Conservation (phyloP, 2,329 filamentous ascomycete genomes). For the Clonostachys byssicola region DNA sequence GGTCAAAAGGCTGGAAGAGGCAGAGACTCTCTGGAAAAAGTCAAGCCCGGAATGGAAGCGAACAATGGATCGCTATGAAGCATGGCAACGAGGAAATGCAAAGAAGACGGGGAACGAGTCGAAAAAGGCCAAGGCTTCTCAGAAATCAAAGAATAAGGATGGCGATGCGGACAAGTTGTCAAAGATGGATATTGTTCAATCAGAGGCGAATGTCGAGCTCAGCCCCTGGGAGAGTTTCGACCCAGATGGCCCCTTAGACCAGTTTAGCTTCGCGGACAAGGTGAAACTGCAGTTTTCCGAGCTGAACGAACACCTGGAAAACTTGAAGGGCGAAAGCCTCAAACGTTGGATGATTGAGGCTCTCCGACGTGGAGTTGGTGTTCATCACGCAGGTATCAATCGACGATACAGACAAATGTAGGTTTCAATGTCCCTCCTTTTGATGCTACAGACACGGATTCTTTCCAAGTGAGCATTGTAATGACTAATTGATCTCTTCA, state of each 20-base stretch:
- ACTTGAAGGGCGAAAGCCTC: constrained; percentile 41
- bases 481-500: background rate
- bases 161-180: constrained; percentile 32
- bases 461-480: no score
- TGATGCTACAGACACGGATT: background rate
- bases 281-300: constrained; percentile 55
- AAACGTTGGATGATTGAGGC: constrained; percentile 50
- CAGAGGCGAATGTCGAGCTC: constrained; percentile 48
- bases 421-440: constrained; percentile 18
- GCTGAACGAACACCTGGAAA: constrained; percentile 46
- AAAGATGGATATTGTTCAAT: constrained; percentile 52
- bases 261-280: constrained; percentile 63
- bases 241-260: constrained; percentile 56
- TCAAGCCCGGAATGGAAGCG: constrained; percentile 55
- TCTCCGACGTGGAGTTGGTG: constrained; percentile 64
- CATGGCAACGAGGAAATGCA: constrained; percentile 51
- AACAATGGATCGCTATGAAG: constrained; percentile 46
- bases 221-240: constrained; percentile 63
- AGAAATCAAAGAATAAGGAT: constrained; percentile 16
- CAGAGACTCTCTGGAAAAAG: constrained; percentile 44
- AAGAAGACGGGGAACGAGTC: constrained; percentile 18
- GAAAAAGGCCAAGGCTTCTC: background rate
- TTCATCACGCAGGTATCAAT: constrained; percentile 80
- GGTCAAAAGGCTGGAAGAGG: constrained; percentile 38
- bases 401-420: constrained; percentile 65